Evolutionary conservation across 306 rosid species (phyloP), one percentile per base, ranked within the genome.

Genomic region (Vigna radiata): DNA sequence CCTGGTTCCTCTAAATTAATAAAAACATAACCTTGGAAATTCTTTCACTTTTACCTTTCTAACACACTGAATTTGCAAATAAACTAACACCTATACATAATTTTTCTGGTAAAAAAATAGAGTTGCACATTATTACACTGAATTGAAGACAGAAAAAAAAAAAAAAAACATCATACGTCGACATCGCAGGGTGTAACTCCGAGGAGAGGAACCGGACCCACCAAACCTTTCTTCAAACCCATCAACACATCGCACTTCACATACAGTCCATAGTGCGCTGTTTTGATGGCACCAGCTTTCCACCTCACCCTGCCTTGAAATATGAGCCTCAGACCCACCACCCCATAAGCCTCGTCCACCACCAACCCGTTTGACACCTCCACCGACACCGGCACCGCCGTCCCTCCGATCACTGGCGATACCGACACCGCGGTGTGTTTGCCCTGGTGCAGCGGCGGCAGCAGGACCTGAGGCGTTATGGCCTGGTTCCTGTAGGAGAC

Each of bases 141-240:
- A 41, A 41, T 41, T 41, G 46, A 41, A 41, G 46, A 41, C 46
- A 41, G 46, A 41, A 41, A 2, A 39, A 41, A 2, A 19, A 1
- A 41, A 41, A 41, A 41, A 8, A 8, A 41, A 2, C 11, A n/a
- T 89, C 85, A 91, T 8, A 88, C 66, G 78, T 95, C 88, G 3
- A 95, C 94, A 29, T 81, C 3, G 76, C 98, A 95, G 7, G 78
- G 7, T n/a, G 89, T 84, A 80, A 83, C 50, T 12, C 67, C 88
- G 15, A 92, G 96, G 78, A 95, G 75, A 3, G 98, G 96, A 49
- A 88, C 87, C 79, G 86, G 97, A 62, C 98, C 98, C 27, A 88
- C 80, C 43, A 85, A 69, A 2, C 92, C 97, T 67, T 68, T 86
- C 94, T 89, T 91, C 25, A 89, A 70, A 27, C 91, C 92, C 13